A percentile compares a stretch with the other conserved stretches of the same genome.
These are phyloP conservation scores for Brettanomyces bruxellensis DNA, from an alignment of 805 yeast species.

Conservation along the genomic window DNA sequence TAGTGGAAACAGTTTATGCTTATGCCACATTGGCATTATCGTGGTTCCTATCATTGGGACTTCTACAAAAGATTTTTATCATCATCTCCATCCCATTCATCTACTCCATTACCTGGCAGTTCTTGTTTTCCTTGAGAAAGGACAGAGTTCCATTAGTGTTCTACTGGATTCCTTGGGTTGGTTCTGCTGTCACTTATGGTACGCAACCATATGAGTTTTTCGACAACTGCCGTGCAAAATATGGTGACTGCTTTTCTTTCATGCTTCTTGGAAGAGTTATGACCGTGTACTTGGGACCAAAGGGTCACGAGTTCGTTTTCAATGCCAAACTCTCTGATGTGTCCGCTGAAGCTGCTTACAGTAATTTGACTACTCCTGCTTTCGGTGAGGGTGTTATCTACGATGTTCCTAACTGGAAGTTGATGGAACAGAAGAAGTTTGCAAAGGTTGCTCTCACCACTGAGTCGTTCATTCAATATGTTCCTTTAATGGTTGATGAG, in stretches of 20 bases:
- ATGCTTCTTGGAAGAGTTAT: constrained; percentile 80
- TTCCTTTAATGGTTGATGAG: constrained; percentile 82
- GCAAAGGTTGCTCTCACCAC: constrained; percentile 83
- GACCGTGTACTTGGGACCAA: constrained; percentile 96
- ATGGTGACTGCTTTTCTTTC: constrained; percentile 92
- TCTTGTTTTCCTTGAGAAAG: constrained; percentile 57
- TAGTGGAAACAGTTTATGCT: constrained; percentile 12
- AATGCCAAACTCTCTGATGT: constrained; percentile 86
- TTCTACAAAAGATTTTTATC: constrained; percentile 22
- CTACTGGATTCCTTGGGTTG: constrained; percentile 93
- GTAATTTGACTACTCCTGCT: constrained; percentile 97
- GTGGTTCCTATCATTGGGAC: constrained; percentile 12
- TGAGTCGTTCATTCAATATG: constrained; percentile 76
- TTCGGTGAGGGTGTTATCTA: constrained; percentile 97
- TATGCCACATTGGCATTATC: constrained; percentile 1
- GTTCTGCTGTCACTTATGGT: constrained; percentile 84
- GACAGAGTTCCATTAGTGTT: constrained; percentile 88
- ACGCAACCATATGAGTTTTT: constrained; percentile 91
- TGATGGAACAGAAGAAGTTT: constrained; percentile 98
- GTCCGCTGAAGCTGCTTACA: constrained; percentile 93
- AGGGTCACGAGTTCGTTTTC: constrained; percentile 93
- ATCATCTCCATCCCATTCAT: constrained; percentile 47
- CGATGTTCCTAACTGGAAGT: constrained; percentile 87
- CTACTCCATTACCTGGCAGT: constrained; percentile 59
- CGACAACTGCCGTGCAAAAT: constrained; percentile 61